Evolutionary conservation across 257 asterid species (phyloP).

Genomic region (Gentiana dahurica): DNA sequence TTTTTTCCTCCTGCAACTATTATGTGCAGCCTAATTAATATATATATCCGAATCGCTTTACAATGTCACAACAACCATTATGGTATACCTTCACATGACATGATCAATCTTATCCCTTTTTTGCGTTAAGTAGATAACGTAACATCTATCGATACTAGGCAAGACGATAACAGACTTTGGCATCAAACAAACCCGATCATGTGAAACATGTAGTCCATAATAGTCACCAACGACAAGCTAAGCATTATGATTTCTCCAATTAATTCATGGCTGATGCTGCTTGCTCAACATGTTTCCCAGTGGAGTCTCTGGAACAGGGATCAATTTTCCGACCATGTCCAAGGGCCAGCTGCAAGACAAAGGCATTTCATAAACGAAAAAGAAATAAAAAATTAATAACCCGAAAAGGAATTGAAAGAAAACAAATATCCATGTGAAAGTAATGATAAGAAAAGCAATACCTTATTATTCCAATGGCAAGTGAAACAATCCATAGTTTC

Average conservation of each 20-base stretch:
- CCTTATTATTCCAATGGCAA: conserved; percentile 65
- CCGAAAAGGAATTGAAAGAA: not conserved
- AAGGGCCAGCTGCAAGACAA: conserved; percentile 80
- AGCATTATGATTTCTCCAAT: conserved; percentile 1
- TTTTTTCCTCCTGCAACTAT: no score
- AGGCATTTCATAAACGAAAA: not conserved
- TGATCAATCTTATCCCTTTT: no score
- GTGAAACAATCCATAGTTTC: conserved; percentile 59
- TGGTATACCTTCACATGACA: no score
- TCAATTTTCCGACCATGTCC: conserved; percentile 62
- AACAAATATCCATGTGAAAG: not conserved
- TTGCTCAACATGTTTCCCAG: conserved; percentile 59
- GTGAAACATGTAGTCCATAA: no score
- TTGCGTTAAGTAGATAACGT: no score
- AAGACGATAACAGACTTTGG: no score
- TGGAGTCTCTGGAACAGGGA: conserved; percentile 86
- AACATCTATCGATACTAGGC: no score
- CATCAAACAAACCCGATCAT: no score
- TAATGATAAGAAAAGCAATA: conserved; percentile 1
- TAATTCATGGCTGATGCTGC: conserved; percentile 62
- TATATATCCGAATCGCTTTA: no score
- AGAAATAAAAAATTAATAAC: not conserved
- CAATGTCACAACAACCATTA: no score
- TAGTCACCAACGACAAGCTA: no score
- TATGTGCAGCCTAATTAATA: no score